phyloP scores from a whole-genome alignment of 108 stramenopile species.

The Skeletonema potamos region DNA sequence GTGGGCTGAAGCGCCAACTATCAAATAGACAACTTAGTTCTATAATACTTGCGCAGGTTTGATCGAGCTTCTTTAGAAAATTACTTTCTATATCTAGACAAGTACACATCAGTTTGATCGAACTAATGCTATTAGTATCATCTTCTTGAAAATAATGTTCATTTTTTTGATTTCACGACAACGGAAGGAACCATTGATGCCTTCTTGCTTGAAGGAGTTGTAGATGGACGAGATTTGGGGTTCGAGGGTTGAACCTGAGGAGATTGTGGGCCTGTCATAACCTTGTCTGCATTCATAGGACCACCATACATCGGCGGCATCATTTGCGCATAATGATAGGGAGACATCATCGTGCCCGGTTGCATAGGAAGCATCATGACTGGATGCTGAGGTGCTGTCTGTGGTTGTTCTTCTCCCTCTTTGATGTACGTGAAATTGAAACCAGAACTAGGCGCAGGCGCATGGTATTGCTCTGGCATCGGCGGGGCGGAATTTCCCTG shows the following conservation, averaged over 20 bases:
- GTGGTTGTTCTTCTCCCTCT: conserved; percentile 64
- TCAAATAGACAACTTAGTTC: background rate
- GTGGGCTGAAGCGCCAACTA: conserved; percentile 21
- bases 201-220: conserved; percentile 23
- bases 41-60: background rate
- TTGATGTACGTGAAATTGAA: conserved; percentile 86
- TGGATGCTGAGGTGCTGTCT: conserved; percentile 4
- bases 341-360: conserved; percentile 19
- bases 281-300: conserved; percentile 17
- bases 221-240: background rate
- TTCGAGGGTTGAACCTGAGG: conserved; percentile 4
- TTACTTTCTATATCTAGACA: no score
- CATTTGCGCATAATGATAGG: conserved; percentile 22
- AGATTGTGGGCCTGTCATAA: conserved; percentile 4
- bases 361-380: conserved; percentile 20
- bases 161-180: conserved; percentile 32
- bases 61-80: no score
- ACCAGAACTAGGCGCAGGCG: conserved; percentile 17
- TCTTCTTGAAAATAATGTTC: background rate
- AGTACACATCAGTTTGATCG: background rate
- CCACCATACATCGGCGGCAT: conserved; percentile 18
- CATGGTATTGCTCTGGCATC: conserved; percentile 2
- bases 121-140: conserved; percentile 4
- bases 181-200: conserved; percentile 28
- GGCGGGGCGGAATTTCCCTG: conserved; percentile 10